Evolutionary conservation across 169 alveolate species (phyloP), one percentile per base, ranked within the genome.

Genomic region (Plasmodium ovale): DNA sequence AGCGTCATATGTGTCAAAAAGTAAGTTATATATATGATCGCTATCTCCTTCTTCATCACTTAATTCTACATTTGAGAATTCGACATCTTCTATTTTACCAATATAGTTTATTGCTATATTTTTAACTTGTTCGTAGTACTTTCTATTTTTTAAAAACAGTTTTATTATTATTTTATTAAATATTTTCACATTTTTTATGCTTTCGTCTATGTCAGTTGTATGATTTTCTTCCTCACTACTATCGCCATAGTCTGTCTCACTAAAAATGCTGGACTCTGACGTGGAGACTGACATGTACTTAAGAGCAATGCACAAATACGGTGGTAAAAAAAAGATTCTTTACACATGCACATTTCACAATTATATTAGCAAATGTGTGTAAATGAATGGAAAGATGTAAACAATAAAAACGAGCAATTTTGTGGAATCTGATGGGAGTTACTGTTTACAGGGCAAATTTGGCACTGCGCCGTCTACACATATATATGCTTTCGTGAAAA

Each of bases 241-340:
- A 51, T 54, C 73, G 37, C 19, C 82, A 67, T 65, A 51, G 37
- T 64, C 89, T n/a, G 82, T 79, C 12, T 79, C 89, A 37, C 89
- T 79, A 62, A 79, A 79, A 33, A 79, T 79, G 16, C 84, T 79
- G 19, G 89, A 79, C 14, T 79, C 89, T 14, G 89, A 64, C 64
- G 84, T 79, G 14, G 89, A 79, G 23, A 65, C 62, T 29, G 56
- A 10, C 89, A 79, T 79, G n/a, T n/a, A n/a, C n/a, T n/a, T n/a
- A n/a, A n/a, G n/a, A n/a, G n/a, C n/a, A n/a, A n/a, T n/a, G n/a
- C n/a, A n/a, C n/a, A n/a, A n/a, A n/a, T n/a, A n/a, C n/a, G n/a
- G n/a, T n/a, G n/a, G n/a, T n/a, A n/a, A n/a, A n/a, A n/a, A n/a
- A n/a, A n/a, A n/a, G n/a, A n/a, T n/a, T n/a, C n/a, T n/a, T n/a